Base-by-base conservation (phyloP, 1,284 basidiomycete genomes). In the Farysia itapuensis region DNA sequence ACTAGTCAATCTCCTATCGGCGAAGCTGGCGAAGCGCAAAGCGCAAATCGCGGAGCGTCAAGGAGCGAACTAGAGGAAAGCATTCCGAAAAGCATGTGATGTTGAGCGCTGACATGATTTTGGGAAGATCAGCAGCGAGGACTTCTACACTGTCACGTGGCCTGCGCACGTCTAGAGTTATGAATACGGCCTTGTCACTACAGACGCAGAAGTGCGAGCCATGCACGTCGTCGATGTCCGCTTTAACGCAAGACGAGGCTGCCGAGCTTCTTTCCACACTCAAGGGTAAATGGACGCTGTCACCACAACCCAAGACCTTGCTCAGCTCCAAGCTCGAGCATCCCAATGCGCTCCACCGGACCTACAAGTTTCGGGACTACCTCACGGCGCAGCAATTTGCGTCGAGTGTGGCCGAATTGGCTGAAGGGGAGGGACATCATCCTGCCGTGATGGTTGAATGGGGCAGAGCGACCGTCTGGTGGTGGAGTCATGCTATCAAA, bases 401-500 rank as follows among this genome's bases (percentile, higher is more conserved):
- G 2, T 42, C 53, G 19, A 28, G 34, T 19, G 40, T 75, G 21
- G 74, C 61, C 4, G 36, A 40, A 18, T 42, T 61, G n/a, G 64
- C 74, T 1, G 74, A 75, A 26, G 28, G 16, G 4, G 38, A 74
- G 22, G 64, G 66, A 0, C 74, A 75, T 30, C 74, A 75, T 43
- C 74, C 74, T 2, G 65, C 65, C 0, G 46, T 75, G 39, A 49
- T 74, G 45, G 47, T 68, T 15, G 72, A 72, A 35, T 75, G 72
- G 70, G 74, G 74, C 18, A 46, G 57, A 28, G 74, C 74, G 14
- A 52, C 49, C 5, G 67, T 74, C 1, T 72, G 59, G 41, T 75
- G 74, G 74, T 75, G 74, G 74, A 73, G 72, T 18, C 74, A 75
- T 41, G 46, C 67, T 5, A 64, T 73, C 37, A 50, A 59, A 14